Evolutionary conservation across 768 basidiomycete genomes (phyloP), one percentile per base, ranked within the genome.

Genomic region (Amanita brunnescens): DNA sequence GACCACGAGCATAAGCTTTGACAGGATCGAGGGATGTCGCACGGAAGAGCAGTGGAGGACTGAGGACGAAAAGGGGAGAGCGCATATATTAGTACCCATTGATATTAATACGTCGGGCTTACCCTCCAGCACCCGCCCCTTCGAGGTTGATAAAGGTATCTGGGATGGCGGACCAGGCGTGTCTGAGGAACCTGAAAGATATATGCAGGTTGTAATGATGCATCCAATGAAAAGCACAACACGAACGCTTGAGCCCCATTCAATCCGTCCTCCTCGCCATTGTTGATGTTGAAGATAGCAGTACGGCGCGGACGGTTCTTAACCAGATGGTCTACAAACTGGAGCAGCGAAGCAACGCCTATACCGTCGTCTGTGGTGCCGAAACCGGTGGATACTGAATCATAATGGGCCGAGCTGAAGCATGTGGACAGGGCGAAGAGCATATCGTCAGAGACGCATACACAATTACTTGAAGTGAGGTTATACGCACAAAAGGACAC

Each of bases 281-380:
- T 91, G 63, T 92, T 92, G 62, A 89, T 76, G 58, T 91, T 88
- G 70, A 91, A 89, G 3, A 92, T 65, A 5, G 83, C 82, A 0
- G 85, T 86, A 34, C 80, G 72, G 37, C 67, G 64, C 1, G 78
- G 78, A 6, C 73, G 68, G 35, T 80, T 69, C 50, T 67, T 64
- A 0, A 72, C 69, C 47, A 81, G 70, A 55, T 79, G 76, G 35
- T 79, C 67, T 32, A 87, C 67, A 57, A 91, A 72, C 51, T 86
- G 82, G 21, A 90, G 62, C 1, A 87, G 65, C 0, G 82, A 83
- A 3, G 69, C 79, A 5, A 85, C 71, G 9, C 81, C 84, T 77
- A 88, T 87, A 13, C 85, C 85, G 54, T 89, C 79, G 56, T 91
- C 90, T 1, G 85, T 88, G 3, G 80, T 82, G 1, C 90, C 89